Base-by-base conservation (phyloP, 2,329 filamentous ascomycete species). In the Alternaria atra region DNA sequence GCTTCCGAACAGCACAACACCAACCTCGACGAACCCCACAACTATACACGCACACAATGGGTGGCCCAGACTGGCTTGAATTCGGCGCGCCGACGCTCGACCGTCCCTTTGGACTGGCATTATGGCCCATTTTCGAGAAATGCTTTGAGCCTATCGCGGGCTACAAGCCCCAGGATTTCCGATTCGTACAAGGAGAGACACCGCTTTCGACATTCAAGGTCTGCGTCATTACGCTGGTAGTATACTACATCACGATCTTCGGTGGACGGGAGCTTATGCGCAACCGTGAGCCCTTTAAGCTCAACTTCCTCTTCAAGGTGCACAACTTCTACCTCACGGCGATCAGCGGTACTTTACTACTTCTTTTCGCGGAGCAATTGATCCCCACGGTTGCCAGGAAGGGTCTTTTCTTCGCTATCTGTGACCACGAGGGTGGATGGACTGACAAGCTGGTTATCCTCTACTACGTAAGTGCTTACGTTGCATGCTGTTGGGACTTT, bases 51-150 rank as follows among this genome's bases (percentile, higher is more conserved):
- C 64, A 58, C 70, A 79, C 62, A 73, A 86, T 86, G 84, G 81
- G 81, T 61, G 81, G 73, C 66, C 81, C 78, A 65, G 82, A 77
- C 85, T 92, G 80, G 81, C 79, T 84, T 61, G 73, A 83, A 63
- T 70, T 77, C 70, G 83, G 83, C 77, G 78, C 89, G 69, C 94
- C 94, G 58, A 93, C 93, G 64, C 85, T 98, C 80, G 94, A 97
- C 79, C 89, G 91, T 67, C 94, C 94, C 34, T 98, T 98, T 75
- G 95, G 94, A 79, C 84, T 98, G 70, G 86, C 91, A 66, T 83
- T 97, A 80, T 98, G 95, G 95, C 93, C 94, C 72, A 89, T 96
- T 81, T 98, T 98, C 87, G 91, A 90, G 83, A 92, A 93, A 84
- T 89, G 85, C 72, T 98, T 91, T 82, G 90, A 91, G 78, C 80